These are phyloP conservation scores for Lyophyllum decastes DNA, from an alignment of 768 basidiomycete species.

Conservation along the genomic window DNA sequence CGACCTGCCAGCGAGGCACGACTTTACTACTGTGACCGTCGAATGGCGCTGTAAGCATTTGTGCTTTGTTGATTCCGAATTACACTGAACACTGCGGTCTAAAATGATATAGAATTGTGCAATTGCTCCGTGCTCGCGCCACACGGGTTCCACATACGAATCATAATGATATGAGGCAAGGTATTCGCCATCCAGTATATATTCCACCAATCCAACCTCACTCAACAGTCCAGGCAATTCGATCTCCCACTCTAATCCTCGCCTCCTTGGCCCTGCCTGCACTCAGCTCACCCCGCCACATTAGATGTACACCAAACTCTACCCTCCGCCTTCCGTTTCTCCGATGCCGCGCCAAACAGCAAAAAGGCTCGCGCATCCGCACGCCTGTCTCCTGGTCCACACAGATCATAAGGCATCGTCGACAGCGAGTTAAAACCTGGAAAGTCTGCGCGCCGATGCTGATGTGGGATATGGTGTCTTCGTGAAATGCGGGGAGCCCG, in stretches of 20 bases:
- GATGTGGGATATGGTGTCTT: constrained; percentile 10
- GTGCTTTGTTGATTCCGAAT: too few species aligned
- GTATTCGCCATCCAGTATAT: too few species aligned
- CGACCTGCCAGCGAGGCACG: too few species aligned
- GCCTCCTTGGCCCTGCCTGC: neutral
- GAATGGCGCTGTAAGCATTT: too few species aligned
- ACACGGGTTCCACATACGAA: too few species aligned
- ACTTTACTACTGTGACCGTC: too few species aligned
- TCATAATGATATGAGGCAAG: too few species aligned
- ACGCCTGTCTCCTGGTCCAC: constrained; percentile 12
- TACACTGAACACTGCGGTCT: too few species aligned
- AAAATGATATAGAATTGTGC: too few species aligned
- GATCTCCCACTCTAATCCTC: constrained; percentile 13
- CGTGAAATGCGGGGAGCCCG: constrained; percentile 6
- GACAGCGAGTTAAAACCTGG: constrained; percentile 12
- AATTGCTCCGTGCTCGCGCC: neutral
- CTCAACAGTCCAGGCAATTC: constrained; percentile 6
- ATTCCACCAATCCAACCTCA: neutral
- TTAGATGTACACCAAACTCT: constrained; percentile 17
- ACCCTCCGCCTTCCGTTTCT: constrained; percentile 14
- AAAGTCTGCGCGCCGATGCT: constrained; percentile 13
- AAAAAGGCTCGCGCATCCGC: constrained; percentile 14
- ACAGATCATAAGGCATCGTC: constrained; percentile 17
- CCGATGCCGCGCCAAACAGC: constrained; percentile 12
- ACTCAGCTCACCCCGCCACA: constrained; percentile 12